Conservation (phyloP, 2,329 filamentous ascomycete species). For the Arachnomyces sp. region DNA sequence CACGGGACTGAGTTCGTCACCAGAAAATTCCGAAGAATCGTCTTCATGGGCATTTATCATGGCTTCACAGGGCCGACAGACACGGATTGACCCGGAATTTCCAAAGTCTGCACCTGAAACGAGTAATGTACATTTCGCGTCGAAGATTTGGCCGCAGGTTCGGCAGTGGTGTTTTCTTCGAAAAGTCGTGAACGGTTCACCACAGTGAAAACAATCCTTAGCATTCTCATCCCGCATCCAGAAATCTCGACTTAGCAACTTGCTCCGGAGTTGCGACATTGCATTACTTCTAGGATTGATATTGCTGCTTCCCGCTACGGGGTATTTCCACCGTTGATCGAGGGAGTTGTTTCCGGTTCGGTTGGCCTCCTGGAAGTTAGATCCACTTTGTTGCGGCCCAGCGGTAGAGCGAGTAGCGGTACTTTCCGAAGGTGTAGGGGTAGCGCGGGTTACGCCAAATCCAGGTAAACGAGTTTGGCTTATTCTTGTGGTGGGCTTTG, state of each 20-base stretch:
- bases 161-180: slow-evolving; percentile 94
- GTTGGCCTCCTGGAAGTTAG: slow-evolving; percentile 13
- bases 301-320: slow-evolving; percentile 15
- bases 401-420: slow-evolving; percentile 37
- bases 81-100: slow-evolving; percentile 72
- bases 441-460: slow-evolving; percentile 33
- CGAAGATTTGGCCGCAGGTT: slow-evolving; percentile 94
- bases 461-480: slow-evolving; percentile 40
- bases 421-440: slow-evolving; percentile 37
- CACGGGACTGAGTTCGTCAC: slow-evolving; percentile 59
- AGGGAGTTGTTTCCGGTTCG: slow-evolving; percentile 5
- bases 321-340: slow-evolving; percentile 15
- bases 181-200: slow-evolving; percentile 84
- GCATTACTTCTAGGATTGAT: slow-evolving; percentile 23
- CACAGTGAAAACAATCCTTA: slow-evolving; percentile 92
- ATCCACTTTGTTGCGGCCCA: slow-evolving; percentile 23
- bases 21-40: slow-evolving; percentile 84
- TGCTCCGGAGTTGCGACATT: slow-evolving; percentile 64
- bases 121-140: slow-evolving; percentile 90
- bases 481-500: slow-evolving; percentile 31
- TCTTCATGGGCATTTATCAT: slow-evolving; percentile 89
- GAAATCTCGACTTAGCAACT: slow-evolving; percentile 87
- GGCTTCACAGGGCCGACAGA: slow-evolving; percentile 86
- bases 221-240: slow-evolving; percentile 99
- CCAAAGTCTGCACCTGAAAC: slow-evolving; percentile 83